Percentiles rank a stretch among this genome's conserved stretches.
Evolutionary conservation across 306 rosid species (phyloP).

Genomic region (Fragaria iinumae): DNA sequence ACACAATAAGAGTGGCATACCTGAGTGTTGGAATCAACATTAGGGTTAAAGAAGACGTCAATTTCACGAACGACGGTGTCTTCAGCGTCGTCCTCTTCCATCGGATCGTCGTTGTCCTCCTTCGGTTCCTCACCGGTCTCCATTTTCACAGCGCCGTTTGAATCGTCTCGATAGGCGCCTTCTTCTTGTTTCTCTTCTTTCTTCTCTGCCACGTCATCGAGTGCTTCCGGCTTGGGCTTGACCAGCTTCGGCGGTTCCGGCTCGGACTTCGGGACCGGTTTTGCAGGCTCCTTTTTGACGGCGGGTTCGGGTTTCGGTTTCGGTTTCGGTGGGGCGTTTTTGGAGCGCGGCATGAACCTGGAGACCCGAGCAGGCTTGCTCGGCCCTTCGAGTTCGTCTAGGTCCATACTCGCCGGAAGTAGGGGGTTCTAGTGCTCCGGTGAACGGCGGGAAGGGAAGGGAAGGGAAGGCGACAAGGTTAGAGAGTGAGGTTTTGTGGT

Average conservation of each 20-base stretch:
- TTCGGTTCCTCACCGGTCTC: slow-evolving; percentile 32
- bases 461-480: not conserved
- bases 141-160: slow-evolving; percentile 41
- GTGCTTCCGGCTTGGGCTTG: slow-evolving; percentile 37
- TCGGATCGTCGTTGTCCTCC: slow-evolving; percentile 36
- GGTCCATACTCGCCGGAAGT: slow-evolving; percentile 51
- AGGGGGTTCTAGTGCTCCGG: not conserved
- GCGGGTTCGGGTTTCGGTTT: slow-evolving; percentile 25
- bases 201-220: slow-evolving; percentile 19
- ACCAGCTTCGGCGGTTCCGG: slow-evolving; percentile 25
- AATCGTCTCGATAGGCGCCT: not conserved
- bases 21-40: slow-evolving; percentile 47
- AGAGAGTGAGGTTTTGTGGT: not conserved
- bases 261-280: slow-evolving; percentile 26
- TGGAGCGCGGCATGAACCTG: slow-evolving; percentile 39
- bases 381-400: slow-evolving; percentile 64
- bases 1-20: slow-evolving; percentile 18
- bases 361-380: slow-evolving; percentile 48
- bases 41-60: slow-evolving; percentile 67
- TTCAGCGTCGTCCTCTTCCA: slow-evolving; percentile 51
- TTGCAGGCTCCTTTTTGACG: slow-evolving; percentile 28
- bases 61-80: slow-evolving; percentile 79
- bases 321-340: slow-evolving; percentile 16
- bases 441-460: slow-evolving; percentile 2
- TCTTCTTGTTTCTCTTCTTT: slow-evolving; percentile 29